Base-by-base conservation (phyloP, 1,284 basidiomycete genomes). In the Moniliella sp. region DNA sequence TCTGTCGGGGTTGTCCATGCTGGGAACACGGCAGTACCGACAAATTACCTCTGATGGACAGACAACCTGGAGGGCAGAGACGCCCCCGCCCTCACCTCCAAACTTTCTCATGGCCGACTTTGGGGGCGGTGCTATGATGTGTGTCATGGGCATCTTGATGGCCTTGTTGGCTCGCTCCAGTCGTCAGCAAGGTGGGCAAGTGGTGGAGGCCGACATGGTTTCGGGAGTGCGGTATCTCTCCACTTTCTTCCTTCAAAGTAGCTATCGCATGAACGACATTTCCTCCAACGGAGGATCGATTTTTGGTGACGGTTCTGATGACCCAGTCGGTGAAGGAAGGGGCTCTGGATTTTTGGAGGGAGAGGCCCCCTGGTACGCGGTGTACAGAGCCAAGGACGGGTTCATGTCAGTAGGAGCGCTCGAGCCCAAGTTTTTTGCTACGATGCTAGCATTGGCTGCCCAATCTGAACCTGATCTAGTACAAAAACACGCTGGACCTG, bases 171-270 rank as follows among this genome's bases (percentile, higher is more conserved):
- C 78, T 48, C 69, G 78, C 28, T 61, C 62, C 15, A 66, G 58
- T 32, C 76, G 69, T 40, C 73, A 65, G 3, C 48, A 50, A 15
- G 79, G 79, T 3, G n/a, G n/a, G n/a, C 78, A 81, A 57, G 65
- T 82, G 4, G 73, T 83, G 25, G 67, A 77, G 37, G 65, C 70
- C 2, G 74, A 83, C 53, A 80, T 83, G 78, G 76, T 81, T 12
- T 74, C 77, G 7, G 79, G 79, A 0, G 65, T 74, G 2, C 73
- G 78, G 31, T 82, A 81, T 56, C 47, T 81, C 14, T 69, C 76
- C 4, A 71, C 71, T 1, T 81, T 74, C 42, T 70, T 76, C 4
- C 65, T 81, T 4, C 65, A 73, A 15, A 47, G 64, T 57, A 32
- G 61, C 42, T 23, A 51, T 43, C 13, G 67, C 63, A 16, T 52